Base-by-base conservation (phyloP, 176 grass and related monocot species). In the Paspalum vaginatum region DNA sequence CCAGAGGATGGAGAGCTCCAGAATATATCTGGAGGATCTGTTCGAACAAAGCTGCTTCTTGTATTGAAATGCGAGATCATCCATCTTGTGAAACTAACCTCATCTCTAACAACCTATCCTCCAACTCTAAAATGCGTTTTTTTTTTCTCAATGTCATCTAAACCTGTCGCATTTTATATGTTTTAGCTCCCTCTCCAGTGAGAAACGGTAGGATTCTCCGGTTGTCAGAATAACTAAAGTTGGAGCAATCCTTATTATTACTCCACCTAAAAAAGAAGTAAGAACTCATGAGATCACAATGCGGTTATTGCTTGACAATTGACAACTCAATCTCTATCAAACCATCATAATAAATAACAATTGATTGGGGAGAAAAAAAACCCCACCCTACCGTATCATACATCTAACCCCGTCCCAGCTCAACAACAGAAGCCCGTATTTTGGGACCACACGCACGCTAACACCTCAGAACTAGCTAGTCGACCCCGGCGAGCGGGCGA, bases 1-100 rank as follows among this genome's bases (percentile, higher is more conserved):
- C 25, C 50, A 44, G 9, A 16, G 21, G 39, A 4, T 12, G 21
- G 22, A 62, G 24, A 69, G 40, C 52, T 60, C 16, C 6, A 58
- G 6, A 48, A 70, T 16, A 7, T 17, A 71, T 27, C 14, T 61
- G 55, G 15, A 65, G 61, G 6, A 14, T 4, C 38, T 22, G 1
- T 24, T 25, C 9, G 15, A n/a, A 17, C 38, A 57, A 18, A 47
- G 22, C 16, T 69, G 3, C 49, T 60, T 21, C 52, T 48, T 70
- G 11, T 58, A 8, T 39, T 37, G 38, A 32, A 54, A 11, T 43
- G 52, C 43, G 18, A 39, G 20, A 65, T 79, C 32, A 18, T 25
- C n/a, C 41, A 24, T 67, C 77, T 55, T 42, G n/a, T 32, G 27
- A 73, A 39, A 24, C 24, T 55, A 79, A 79, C 20, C 8, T 18